These are phyloP conservation scores for Hypomyces perniciosus DNA, from an alignment of 2,329 filamentous ascomycete species.

Conservation along the genomic window DNA sequence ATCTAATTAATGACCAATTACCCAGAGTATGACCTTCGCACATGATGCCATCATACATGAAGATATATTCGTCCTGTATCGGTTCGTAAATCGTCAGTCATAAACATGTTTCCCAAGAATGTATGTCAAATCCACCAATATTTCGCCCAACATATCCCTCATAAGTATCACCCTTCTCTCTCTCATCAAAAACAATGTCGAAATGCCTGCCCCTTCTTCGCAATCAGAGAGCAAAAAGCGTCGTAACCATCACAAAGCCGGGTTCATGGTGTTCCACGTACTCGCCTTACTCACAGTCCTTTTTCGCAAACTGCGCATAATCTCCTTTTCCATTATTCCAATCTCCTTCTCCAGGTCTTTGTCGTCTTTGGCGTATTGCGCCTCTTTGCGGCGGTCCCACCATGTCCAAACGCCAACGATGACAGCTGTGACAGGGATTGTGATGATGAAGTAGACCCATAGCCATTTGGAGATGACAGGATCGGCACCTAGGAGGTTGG, in stretches of 20 bases:
- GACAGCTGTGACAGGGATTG: conserved; percentile 49
- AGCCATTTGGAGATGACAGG: conserved; percentile 45
- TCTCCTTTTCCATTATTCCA: conserved; percentile 50
- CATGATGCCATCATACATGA: background rate
- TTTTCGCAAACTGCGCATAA: conserved; percentile 50
- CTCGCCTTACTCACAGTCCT: conserved; percentile 51
- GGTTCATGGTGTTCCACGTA: conserved; percentile 42
- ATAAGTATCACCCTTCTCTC: background rate
- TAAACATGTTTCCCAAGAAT: background rate
- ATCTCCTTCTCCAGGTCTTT: conserved; percentile 48
- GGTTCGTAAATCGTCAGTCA: conserved; percentile 9
- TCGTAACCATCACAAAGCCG: conserved; percentile 16
- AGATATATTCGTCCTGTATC: background rate
- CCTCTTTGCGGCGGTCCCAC: conserved; percentile 47
- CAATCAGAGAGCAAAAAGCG: background rate
- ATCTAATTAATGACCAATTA: background rate
- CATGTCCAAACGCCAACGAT: conserved; percentile 52
- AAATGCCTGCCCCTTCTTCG: background rate
- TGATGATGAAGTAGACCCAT: conserved; percentile 60
- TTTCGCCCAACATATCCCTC: background rate
- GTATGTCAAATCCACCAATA: background rate
- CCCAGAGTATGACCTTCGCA: too few relatives aligned
- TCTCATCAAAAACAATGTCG: too few relatives aligned
- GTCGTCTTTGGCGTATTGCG: conserved; percentile 43
- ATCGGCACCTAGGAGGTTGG: conserved; percentile 22